These are phyloP conservation scores for Chimonanthus praecox DNA, from an alignment of 164 flowering plant genomes.

Conservation along the genomic window DNA sequence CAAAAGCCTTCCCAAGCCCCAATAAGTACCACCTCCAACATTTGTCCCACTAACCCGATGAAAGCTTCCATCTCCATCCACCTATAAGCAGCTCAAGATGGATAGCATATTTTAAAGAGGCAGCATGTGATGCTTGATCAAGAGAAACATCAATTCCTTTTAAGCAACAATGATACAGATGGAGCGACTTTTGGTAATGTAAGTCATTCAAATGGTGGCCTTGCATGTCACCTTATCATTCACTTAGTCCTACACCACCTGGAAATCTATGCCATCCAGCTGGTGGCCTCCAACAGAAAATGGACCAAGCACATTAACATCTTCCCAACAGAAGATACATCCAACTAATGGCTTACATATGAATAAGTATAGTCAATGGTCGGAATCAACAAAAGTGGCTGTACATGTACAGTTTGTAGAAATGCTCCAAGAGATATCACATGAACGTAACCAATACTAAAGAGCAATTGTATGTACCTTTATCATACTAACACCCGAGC, in stretches of 20 bases:
- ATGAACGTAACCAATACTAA: neutral
- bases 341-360: neutral
- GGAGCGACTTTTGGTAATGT: neutral
- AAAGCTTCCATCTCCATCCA: conserved; percentile 92
- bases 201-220: neutral
- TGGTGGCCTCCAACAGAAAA: neutral
- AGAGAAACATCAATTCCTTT: neutral
- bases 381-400: neutral
- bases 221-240: no score
- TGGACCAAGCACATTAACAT: neutral
- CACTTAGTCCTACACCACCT: neutral
- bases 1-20: conserved; percentile 90
- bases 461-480: conserved; percentile 45
- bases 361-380: neutral
- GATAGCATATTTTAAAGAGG: neutral
- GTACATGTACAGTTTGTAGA: neutral
- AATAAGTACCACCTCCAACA: conserved; percentile 98
- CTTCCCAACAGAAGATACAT: neutral
- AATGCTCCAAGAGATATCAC: neutral
- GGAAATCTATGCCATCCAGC: neutral
- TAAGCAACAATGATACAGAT: neutral
- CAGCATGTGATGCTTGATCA: neutral
- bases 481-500: conserved; percentile 98
- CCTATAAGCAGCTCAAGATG: conserved; percentile 39
- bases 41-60: conserved; percentile 96